phyloP scores from a whole-genome alignment of 2,329 filamentous ascomycete genomes.

The Venturia oleaginea region DNA sequence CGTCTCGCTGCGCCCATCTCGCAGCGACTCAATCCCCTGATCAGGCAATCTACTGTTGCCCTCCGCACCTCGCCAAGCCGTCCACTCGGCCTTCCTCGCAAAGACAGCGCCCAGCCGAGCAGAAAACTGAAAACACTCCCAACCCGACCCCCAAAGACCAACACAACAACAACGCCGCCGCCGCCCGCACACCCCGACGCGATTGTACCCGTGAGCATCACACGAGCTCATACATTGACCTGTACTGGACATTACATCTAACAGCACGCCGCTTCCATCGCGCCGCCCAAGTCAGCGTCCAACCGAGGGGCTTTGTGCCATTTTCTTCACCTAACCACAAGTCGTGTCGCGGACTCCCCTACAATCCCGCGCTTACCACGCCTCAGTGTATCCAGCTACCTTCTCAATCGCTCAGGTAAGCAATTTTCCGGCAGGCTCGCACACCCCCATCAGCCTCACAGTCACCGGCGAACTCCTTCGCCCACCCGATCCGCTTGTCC shows the following conservation, averaged over 20 bases:
- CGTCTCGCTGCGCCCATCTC: neutral
- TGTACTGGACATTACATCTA: neutral
- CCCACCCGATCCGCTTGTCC: neutral
- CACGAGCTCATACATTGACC: neutral
- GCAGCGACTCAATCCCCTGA: neutral
- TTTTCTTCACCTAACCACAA: slow-evolving; percentile 1
- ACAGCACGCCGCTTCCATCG: neutral
- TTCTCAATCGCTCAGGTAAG: neutral
- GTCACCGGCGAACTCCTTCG: neutral
- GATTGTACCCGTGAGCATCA: neutral
- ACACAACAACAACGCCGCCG: neutral
- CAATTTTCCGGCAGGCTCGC: neutral
- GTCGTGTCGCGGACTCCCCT: neutral
- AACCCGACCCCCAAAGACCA: neutral
- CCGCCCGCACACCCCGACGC: neutral
- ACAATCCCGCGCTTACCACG: neutral
- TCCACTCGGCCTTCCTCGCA: slow-evolving; percentile 2
- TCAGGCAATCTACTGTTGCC: slow-evolving; percentile 1
- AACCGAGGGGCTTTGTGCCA: slow-evolving; percentile 5
- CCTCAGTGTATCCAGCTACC: neutral
- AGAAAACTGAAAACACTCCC: slow-evolving; percentile 3
- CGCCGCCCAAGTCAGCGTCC: slow-evolving; percentile 6
- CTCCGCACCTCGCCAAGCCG: neutral
- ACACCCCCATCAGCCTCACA: neutral
- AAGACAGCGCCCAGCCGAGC: neutral